Evolutionary conservation across 306 rosid species (phyloP).

Genomic region (Dalbergia cultrata): DNA sequence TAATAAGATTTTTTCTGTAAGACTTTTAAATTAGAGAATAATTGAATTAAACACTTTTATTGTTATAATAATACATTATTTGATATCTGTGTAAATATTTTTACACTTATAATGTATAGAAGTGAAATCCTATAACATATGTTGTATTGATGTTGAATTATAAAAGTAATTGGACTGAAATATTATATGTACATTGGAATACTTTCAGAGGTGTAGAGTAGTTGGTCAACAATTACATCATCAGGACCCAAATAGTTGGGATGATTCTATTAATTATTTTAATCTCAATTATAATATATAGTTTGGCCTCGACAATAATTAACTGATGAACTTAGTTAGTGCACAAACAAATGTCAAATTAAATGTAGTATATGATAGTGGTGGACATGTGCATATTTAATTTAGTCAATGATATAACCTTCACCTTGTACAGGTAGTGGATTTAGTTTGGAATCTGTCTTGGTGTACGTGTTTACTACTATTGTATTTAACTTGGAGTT

Average conservation of each 20-base stretch:
- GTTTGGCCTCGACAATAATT: background rate
- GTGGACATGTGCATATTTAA: background rate
- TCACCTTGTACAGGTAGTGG: background rate
- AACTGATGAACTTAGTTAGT: background rate
- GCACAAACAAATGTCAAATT: constrained; percentile 1
- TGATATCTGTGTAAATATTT: too few species aligned
- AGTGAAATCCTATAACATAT: too few species aligned
- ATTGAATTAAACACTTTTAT: too few species aligned
- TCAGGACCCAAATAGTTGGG: background rate
- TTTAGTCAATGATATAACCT: background rate
- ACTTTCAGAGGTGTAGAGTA: background rate
- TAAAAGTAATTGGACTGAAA: background rate
- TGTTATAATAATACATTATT: too few species aligned
- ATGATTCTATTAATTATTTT: background rate
- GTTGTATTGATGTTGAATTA: too few species aligned
- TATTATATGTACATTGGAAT: background rate
- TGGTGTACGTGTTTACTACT: too few species aligned
- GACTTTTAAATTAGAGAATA: too few species aligned
- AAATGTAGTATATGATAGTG: background rate
- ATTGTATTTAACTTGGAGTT: background rate
- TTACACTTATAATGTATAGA: too few species aligned
- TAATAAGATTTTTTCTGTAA: too few species aligned
- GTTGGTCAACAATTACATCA: background rate
- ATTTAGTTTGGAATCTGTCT: background rate
- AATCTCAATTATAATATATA: background rate